A percentile compares a stretch with the other conserved stretches of the same genome.
Evolutionary conservation across 2,329 filamentous ascomycete genomes (phyloP).

Genomic region (Helminthosporium solani): DNA sequence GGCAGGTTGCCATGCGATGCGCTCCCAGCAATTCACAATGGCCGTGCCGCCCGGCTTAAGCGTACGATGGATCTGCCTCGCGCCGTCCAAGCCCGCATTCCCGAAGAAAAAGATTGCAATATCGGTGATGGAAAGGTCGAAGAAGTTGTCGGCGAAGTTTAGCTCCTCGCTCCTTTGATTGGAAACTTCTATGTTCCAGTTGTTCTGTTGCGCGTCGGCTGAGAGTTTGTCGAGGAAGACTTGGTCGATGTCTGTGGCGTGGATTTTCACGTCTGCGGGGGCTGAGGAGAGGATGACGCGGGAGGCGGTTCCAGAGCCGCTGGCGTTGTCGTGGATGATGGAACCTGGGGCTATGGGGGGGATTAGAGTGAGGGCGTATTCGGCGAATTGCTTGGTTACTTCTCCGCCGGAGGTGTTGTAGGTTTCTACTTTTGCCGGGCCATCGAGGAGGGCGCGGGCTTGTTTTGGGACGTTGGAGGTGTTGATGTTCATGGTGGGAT

Average conservation of each 20-base stretch:
- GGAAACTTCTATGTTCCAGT: constrained; percentile 26
- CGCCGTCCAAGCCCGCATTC: constrained; percentile 31
- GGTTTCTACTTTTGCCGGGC: constrained; percentile 23
- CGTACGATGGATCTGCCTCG: constrained; percentile 43
- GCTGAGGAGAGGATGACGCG: constrained; percentile 20
- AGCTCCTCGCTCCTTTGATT: constrained; percentile 21
- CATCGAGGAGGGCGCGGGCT: constrained; percentile 23
- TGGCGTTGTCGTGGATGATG: constrained; percentile 39
- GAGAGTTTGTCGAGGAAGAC: constrained; percentile 26
- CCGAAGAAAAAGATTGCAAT: constrained; percentile 44
- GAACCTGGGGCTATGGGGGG: constrained; percentile 24
- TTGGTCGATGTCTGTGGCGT: constrained; percentile 34
- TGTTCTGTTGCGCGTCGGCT: constrained; percentile 10
- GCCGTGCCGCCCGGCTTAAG: constrained; percentile 42
- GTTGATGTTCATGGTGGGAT: constrained; percentile 17
- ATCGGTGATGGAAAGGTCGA: constrained; percentile 44
- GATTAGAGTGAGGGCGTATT: constrained; percentile 29
- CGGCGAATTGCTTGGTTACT: constrained; percentile 28
- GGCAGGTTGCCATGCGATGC: constrained; percentile 26
- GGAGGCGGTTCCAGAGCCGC: constrained; percentile 34
- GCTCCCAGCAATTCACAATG: constrained; percentile 42
- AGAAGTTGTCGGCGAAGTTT: constrained; percentile 30
- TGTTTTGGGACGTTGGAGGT: constrained; percentile 21
- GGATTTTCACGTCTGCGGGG: constrained; percentile 19
- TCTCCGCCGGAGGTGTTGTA: constrained; percentile 33